These are phyloP conservation scores for Wickerhamiella occidentalis DNA, from an alignment of 805 yeast species.

Conservation along the genomic window DNA sequence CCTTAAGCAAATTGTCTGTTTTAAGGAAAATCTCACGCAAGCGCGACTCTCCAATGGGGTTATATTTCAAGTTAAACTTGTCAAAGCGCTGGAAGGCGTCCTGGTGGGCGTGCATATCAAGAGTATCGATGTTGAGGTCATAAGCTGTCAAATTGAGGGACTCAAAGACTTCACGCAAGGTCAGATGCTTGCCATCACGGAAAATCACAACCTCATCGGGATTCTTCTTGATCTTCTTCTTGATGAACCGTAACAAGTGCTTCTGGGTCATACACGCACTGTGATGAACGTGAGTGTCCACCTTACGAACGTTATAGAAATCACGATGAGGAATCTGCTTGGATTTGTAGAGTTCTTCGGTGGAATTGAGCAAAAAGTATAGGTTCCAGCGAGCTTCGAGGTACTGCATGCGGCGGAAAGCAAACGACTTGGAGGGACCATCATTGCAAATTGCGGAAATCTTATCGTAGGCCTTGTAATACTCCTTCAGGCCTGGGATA, in stretches of 20 bases:
- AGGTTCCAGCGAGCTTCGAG: constrained; percentile 95
- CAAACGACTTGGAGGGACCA: constrained; percentile 95
- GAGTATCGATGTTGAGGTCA: constrained; percentile 87
- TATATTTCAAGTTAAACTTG: constrained; percentile 91
- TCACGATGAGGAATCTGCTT: constrained; percentile 94
- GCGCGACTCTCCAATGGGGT: constrained; percentile 97
- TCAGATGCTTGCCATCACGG: constrained; percentile 82
- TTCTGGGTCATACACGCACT: constrained; percentile 99
- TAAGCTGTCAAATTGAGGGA: constrained; percentile 86
- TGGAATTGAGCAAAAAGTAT: constrained; percentile 77
- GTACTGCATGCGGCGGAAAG: constrained; percentile 84
- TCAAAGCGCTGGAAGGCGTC: constrained; percentile 97
- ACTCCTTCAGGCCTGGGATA: constrained; percentile 79
- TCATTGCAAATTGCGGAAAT: constrained; percentile 70
- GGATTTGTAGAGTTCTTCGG: constrained; percentile 80
- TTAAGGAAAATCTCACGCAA: constrained; percentile 89
- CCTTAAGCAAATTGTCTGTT: constrained; percentile 86
- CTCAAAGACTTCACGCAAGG: constrained; percentile 80
- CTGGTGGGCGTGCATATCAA: constrained; percentile 98
- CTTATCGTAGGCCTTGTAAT: constrained; percentile 68
- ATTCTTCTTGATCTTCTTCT: constrained; percentile 76
- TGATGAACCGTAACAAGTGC: constrained; percentile 85
- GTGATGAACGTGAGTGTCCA: constrained; percentile 97
- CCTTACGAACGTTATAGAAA: constrained; percentile 91
- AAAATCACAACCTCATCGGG: constrained; percentile 84